Evolutionary conservation across 345 rosid species (phyloP).

Genomic region (Balakata baccata): DNA sequence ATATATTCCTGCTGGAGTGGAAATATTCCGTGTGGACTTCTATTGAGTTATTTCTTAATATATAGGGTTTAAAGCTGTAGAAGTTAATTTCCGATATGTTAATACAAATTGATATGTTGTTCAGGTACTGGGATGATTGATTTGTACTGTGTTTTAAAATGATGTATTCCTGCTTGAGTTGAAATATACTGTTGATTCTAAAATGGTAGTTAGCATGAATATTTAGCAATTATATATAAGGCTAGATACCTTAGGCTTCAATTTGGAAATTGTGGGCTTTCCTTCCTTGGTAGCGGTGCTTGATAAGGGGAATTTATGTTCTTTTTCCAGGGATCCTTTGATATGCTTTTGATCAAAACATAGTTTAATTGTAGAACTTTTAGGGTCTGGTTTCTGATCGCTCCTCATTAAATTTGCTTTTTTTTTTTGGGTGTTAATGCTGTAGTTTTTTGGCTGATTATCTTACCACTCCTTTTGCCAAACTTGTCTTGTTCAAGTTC

Average conservation of each 20-base stretch:
- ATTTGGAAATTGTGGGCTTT: background rate
- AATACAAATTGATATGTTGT: background rate
- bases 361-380: no score
- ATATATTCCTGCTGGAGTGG: no score
- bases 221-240: background rate
- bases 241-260: background rate
- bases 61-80: no score
- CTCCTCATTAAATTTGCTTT: no score
- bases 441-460: background rate
- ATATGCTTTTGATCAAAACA: background rate
- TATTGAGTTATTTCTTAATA: no score
- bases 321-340: background rate
- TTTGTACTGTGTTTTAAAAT: background rate
- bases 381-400: background rate
- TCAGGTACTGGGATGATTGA: background rate
- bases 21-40: no score
- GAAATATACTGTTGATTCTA: background rate
- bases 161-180: background rate
- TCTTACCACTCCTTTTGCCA: background rate
- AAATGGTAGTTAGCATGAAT: background rate
- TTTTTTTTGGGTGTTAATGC: background rate
- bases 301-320: background rate
- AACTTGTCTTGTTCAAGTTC: background rate
- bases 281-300: background rate
- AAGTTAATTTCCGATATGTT: no score